phyloP scores from a whole-genome alignment of 2,329 filamentous ascomycete species.

The Trichoderma guizhouense region DNA sequence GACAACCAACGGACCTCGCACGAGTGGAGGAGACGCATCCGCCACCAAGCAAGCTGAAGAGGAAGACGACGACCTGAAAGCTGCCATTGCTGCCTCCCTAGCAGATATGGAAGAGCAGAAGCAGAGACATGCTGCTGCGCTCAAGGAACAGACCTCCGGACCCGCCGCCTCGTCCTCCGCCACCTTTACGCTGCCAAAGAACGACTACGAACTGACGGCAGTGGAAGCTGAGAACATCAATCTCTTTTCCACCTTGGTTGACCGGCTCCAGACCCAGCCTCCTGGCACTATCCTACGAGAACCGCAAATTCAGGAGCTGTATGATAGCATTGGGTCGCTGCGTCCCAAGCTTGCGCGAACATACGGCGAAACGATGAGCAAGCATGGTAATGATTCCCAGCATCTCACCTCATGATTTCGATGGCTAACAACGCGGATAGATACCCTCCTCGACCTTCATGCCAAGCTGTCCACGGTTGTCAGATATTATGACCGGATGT shows the following conservation, averaged over 20 bases:
- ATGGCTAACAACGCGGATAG: slow-evolving; percentile 42
- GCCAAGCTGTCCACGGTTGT: slow-evolving; percentile 95
- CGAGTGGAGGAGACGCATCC: slow-evolving; percentile 35
- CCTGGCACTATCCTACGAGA: slow-evolving; percentile 95
- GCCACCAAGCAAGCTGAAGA: slow-evolving; percentile 62
- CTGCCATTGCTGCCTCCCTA: slow-evolving; percentile 90
- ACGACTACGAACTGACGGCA: slow-evolving; percentile 89
- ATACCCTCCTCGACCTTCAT: slow-evolving; percentile 89
- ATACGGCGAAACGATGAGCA: slow-evolving; percentile 99
- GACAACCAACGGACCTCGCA: slow-evolving; percentile 37
- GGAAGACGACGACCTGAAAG: slow-evolving; percentile 88
- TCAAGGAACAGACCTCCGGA: slow-evolving; percentile 72
- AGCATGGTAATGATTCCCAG: slow-evolving; percentile 68
- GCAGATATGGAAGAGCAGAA: slow-evolving; percentile 99
- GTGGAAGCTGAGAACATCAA: slow-evolving; percentile 98
- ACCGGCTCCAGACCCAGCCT: slow-evolving; percentile 89
- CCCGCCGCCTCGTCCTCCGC: slow-evolving; percentile 36
- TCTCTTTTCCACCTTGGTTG: slow-evolving; percentile 88
- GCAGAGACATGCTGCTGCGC: slow-evolving; percentile 75
- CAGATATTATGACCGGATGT: slow-evolving; percentile 95
- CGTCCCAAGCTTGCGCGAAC: slow-evolving; percentile 91
- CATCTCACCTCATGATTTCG: neutral
- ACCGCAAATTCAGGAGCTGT: slow-evolving; percentile 95
- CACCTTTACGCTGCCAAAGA: slow-evolving; percentile 66
- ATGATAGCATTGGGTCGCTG: slow-evolving; percentile 92